Base-by-base conservation (phyloP, 2,329 filamentous ascomycete species). In the Aspergillus latus region DNA sequence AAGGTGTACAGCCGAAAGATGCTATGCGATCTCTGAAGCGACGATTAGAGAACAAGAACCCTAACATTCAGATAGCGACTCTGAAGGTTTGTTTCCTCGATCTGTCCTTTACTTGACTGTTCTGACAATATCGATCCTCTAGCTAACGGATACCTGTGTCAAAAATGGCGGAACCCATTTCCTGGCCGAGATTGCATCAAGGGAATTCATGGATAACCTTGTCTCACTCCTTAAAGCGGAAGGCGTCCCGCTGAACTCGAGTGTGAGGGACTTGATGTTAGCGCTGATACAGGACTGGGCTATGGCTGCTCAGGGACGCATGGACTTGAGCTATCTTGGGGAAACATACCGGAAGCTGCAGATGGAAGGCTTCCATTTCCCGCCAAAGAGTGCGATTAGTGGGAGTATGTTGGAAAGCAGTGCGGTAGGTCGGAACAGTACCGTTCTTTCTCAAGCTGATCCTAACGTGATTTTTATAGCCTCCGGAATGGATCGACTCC, bases 151-250 rank as follows among this genome's bases (percentile, higher is more conserved):
- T 78, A 97, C 94, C 0, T 99, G 94, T 72, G 92, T 97, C 59
- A 99, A 99, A 79, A 99, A 99, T 80, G 94, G 94, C 58, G 94
- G 94, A 65, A 84, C 88, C 39, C 94, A 99, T 76, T 99, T 99
- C 74, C 86, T 99, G 49, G 83, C 87, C 63, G 94, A 99, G 78
- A 94, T 99, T 65, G 93, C 94, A 40, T 97, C 93, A 15, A 86
- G 92, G 62, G 94, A 99, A 78, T 99, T 97, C 70, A 95, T 99
- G 89, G 94, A 99, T 76, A 97, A 97, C 71, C 78, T 99, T 51
- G 88, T 90, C 15, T 97, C 93, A 32, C 82, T 99, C 13, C 82
- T 99, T 32, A 92, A 93, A 71, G 88, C 89, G 15, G 87, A 89
- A 49, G 89, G 90, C 2, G 74, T 77, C 15, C 86, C 90, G 7